A percentile compares a stretch with the other conserved stretches of the same genome.
Evolutionary conservation across 805 yeast species (phyloP).

Genomic region (Maudiozyma serrabonitensis): DNA sequence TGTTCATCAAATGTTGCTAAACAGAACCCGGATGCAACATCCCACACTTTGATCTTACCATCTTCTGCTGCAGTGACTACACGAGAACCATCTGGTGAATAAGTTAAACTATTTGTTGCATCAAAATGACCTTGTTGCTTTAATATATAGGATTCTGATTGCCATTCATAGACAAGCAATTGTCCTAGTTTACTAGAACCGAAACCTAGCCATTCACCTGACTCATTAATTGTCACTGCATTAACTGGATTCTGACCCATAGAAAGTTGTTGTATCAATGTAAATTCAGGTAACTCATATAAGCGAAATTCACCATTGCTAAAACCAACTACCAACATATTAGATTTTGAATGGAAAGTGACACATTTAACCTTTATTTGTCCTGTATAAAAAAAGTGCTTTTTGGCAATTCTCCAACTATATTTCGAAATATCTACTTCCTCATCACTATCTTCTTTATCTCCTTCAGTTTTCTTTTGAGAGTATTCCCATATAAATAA

Average conservation of each 20-base stretch:
- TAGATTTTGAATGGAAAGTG: slow-evolving; percentile 66
- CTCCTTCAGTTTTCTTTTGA: slow-evolving; percentile 41
- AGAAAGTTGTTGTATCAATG: slow-evolving; percentile 71
- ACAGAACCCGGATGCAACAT: slow-evolving; percentile 83
- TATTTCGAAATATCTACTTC: slow-evolving; percentile 32
- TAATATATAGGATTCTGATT: slow-evolving; percentile 86
- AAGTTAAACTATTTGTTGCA: slow-evolving; percentile 69
- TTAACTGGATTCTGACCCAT: slow-evolving; percentile 89
- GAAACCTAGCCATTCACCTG: slow-evolving; percentile 96
- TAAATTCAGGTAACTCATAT: slow-evolving; percentile 77
- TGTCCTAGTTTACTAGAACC: slow-evolving; percentile 92
- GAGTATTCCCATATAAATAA: slow-evolving; percentile 85
- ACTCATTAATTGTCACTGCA: slow-evolving; percentile 63
- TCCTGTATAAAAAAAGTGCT: slow-evolving; percentile 62
- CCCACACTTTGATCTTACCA: slow-evolving; percentile 97
- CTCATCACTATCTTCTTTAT: slow-evolving; percentile 35
- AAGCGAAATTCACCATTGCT: slow-evolving; percentile 82
- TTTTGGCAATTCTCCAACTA: slow-evolving; percentile 77
- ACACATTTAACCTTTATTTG: slow-evolving; percentile 64
- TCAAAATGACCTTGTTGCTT: slow-evolving; percentile 98
- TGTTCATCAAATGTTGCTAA: slow-evolving; percentile 88
- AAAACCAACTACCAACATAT: slow-evolving; percentile 80
- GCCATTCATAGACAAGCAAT: slow-evolving; percentile 95
- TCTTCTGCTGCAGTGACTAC: slow-evolving; percentile 93
- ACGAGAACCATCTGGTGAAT: slow-evolving; percentile 91